These are phyloP conservation scores for Boletus bicolor DNA, from an alignment of 768 basidiomycete genomes.

Conservation along the genomic window DNA sequence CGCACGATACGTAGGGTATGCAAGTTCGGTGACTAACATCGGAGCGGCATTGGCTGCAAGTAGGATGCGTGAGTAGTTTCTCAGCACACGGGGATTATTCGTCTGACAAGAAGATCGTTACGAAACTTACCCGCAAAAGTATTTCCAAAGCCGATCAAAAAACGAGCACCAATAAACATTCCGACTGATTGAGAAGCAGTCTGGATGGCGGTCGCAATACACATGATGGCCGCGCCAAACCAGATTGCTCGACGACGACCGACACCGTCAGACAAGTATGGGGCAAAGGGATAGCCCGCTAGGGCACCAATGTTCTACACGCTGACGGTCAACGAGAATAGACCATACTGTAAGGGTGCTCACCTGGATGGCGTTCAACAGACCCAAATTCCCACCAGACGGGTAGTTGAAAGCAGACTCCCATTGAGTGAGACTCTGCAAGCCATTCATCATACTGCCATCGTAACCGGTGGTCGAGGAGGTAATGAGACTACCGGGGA, in stretches of 20 bases:
- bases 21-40: conserved; percentile 77
- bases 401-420: conserved; percentile 55
- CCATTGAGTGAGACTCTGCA: conserved; percentile 73
- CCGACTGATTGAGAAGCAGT: conserved; percentile 67
- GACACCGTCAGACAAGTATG: conserved; percentile 67
- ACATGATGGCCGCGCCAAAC: conserved; percentile 68
- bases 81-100: not conserved
- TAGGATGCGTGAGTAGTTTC: not conserved
- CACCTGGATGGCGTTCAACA: conserved; percentile 74
- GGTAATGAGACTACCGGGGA: conserved; percentile 54
- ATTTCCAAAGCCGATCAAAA: conserved; percentile 73
- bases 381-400: conserved; percentile 52
- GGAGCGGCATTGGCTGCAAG: conserved; percentile 65
- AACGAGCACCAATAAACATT: conserved; percentile 81
- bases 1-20: conserved; percentile 79
- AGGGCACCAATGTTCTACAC: conserved; percentile 67
- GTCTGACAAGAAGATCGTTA: not conserved
- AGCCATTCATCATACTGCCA: conserved; percentile 76
- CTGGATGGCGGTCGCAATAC: conserved; percentile 62
- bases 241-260: conserved; percentile 66
- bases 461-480: conserved; percentile 76
- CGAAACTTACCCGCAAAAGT: conserved; percentile 56
- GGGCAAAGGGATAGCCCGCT: conserved; percentile 66
- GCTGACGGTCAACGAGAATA: not conserved
- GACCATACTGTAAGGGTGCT: not conserved